A percentile compares a stretch with the other conserved stretches of the same genome.
Evolutionary conservation across 2,329 filamentous ascomycete genomes (phyloP).

Genomic region (Penicillium sp.): DNA sequence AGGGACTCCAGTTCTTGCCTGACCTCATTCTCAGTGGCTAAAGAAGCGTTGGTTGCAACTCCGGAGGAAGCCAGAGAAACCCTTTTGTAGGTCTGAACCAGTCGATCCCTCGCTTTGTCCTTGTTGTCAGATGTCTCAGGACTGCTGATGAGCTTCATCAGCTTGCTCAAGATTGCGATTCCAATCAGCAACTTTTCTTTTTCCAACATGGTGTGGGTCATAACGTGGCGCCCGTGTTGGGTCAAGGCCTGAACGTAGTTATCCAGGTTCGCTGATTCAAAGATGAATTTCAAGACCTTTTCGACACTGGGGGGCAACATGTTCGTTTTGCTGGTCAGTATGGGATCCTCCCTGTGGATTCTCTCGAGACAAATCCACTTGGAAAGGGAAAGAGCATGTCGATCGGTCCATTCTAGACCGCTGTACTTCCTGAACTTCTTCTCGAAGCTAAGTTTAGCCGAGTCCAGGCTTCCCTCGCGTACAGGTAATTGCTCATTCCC

Average conservation of each 20-base stretch:
- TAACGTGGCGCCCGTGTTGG: neutral
- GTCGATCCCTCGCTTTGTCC: neutral
- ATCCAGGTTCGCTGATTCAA: neutral
- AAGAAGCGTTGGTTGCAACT: neutral
- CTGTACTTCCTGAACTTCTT: neutral
- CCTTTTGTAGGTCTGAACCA: neutral
- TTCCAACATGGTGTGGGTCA: neutral
- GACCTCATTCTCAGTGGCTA: neutral
- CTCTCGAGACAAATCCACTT: slow-evolving; percentile 1
- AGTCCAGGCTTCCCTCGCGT: neutral
- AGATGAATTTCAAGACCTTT: slow-evolving; percentile 1
- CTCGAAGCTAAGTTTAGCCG: neutral
- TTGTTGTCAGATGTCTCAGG: neutral
- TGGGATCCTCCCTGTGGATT: neutral
- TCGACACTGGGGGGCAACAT: neutral
- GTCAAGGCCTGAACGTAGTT: neutral
- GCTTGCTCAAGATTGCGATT: neutral
- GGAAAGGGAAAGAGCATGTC: neutral
- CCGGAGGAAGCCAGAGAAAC: too few species aligned
- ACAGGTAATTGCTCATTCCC: neutral
- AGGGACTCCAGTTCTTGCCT: neutral
- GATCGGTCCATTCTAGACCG: slow-evolving; percentile 4
- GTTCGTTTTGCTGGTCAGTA: neutral
- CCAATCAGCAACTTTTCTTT: neutral
- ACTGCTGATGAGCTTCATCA: neutral